Conservation (phyloP, 331 rosid species). For the Quercus phellos region DNA sequence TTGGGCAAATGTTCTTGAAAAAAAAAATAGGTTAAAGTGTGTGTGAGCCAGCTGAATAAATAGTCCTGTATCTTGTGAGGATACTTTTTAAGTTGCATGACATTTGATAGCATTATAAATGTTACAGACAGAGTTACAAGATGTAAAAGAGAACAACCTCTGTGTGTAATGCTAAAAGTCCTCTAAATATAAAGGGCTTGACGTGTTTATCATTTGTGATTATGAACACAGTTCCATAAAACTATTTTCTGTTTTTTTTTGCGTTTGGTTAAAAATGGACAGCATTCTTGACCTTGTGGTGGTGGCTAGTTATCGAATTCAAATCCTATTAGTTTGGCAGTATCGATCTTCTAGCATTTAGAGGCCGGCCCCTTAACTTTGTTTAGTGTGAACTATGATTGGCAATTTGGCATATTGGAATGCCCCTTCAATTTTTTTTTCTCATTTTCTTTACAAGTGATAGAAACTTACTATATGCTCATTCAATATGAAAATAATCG, state of each 20-base stretch:
- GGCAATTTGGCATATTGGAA: no score
- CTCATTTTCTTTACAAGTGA: no score
- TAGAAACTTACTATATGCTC: no score
- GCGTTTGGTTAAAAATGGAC: not conserved
- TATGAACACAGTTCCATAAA: not conserved
- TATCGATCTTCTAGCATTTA: not conserved
- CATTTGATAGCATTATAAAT: slow-evolving; percentile 28
- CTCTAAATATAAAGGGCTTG: not conserved
- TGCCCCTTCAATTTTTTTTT: no score
- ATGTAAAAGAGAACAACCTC: slow-evolving; percentile 20
- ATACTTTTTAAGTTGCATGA: slow-evolving; percentile 31
- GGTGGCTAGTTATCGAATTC: not conserved
- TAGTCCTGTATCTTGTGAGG: slow-evolving; percentile 28
- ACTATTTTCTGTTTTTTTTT: not conserved
- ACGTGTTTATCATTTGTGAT: not conserved
- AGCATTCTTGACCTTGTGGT: not conserved
- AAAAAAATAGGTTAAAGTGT: slow-evolving; percentile 13
- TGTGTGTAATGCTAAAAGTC: slow-evolving; percentile 27
- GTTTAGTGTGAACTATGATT: no score
- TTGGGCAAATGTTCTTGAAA: slow-evolving; percentile 30
- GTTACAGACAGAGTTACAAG: slow-evolving; percentile 21
- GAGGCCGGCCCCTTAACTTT: not conserved
- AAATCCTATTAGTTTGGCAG: not conserved
- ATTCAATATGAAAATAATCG: no score
- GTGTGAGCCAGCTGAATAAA: slow-evolving; percentile 39